Base-by-base conservation (phyloP, 345 rosid genomes). In the Nephelium lappaceum region DNA sequence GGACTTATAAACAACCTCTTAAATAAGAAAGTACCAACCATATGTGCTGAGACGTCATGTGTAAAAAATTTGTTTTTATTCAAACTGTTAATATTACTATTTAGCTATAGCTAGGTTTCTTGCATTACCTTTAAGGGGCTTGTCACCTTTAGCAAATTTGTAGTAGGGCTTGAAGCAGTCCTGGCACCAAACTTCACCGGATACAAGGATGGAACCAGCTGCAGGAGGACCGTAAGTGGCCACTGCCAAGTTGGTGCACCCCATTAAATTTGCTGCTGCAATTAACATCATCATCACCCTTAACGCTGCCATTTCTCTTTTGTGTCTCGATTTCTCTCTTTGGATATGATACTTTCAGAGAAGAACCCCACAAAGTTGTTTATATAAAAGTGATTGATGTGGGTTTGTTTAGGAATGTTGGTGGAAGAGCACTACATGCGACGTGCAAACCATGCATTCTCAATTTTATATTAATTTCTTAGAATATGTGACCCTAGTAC, bases 181-280 rank as follows among this genome's bases (percentile, higher is more conserved):
- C 74, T 93, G 98, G 81, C 96, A 95, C 81, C 88, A 41, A 0
- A 93, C 92, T 80, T 88, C 86, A 0, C 98, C 98, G 21, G 84
- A 77, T 16, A 93, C 88, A 64, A 93, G 91, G 49, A 91, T 83
- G 80, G 85, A 79, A 61, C 79, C 85, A 19, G 70, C 67, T 15
- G 66, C 55, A 21, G 68, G 41, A 27, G 42, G 68, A 0, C 67
- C 70, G 21, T 75, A 45, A 27, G 42, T 45, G 15, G 75, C 82
- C 74, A 16, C 53, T 0, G 62, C 82, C 23, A 38, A 39, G 42
- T 27, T 65, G 53, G 62, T 67, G 70, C 69, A 55, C 0, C 76
- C 76, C 21, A 84, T 5, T 14, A 84, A 5, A 21, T 80, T 0
- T 9, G 74, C 4, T 67, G 81, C 73, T 18, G 51, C 87, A 0